Percentiles rank a stretch among this genome's conserved stretches.
These are phyloP conservation scores for Podila epicladia DNA, from an alignment of 192 early-diverging fungal species.

Conservation along the genomic window DNA sequence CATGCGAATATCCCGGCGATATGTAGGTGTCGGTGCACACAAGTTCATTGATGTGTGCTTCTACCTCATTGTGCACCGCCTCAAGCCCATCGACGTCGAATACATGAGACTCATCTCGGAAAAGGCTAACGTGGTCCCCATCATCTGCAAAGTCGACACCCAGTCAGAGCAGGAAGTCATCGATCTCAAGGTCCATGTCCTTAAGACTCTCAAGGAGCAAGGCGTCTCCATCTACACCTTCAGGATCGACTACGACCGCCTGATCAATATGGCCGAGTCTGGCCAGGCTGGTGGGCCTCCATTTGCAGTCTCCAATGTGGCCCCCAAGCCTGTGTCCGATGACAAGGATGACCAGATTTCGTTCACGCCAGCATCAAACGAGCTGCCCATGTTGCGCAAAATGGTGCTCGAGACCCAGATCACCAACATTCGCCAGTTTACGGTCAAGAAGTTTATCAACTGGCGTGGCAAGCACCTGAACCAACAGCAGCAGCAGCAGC, in stretches of 20 bases:
- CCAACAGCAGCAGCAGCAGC: constrained; percentile 23
- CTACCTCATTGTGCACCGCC: constrained; percentile 62
- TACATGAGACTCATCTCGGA: constrained; percentile 67
- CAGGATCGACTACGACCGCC: constrained; percentile 58
- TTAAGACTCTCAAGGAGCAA: constrained; percentile 60
- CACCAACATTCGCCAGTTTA: constrained; percentile 59
- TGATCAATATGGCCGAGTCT: constrained; percentile 54
- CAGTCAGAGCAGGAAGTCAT: constrained; percentile 59
- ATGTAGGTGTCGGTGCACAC: constrained; percentile 47
- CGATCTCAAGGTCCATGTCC: constrained; percentile 59
- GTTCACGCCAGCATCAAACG: constrained; percentile 33
- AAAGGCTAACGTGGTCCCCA: constrained; percentile 70
- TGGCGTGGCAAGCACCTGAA: constrained; percentile 55
- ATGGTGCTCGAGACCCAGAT: constrained; percentile 63
- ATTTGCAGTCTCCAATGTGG: constrained; percentile 56
- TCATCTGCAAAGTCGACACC: constrained; percentile 73
- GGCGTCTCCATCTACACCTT: constrained; percentile 69
- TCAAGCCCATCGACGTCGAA: constrained; percentile 80
- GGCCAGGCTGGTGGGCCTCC: constrained; percentile 61
- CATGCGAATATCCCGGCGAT: too few relatives aligned
- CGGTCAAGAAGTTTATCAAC: constrained; percentile 67
- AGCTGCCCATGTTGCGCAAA: constrained; percentile 60
- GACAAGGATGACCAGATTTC: constrained; percentile 23
- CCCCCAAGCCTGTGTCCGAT: constrained; percentile 4
- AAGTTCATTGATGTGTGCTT: constrained; percentile 59